Evolutionary conservation across 2,329 filamentous ascomycete genomes (phyloP).

Genomic region (Macroventuria anomochaeta): DNA sequence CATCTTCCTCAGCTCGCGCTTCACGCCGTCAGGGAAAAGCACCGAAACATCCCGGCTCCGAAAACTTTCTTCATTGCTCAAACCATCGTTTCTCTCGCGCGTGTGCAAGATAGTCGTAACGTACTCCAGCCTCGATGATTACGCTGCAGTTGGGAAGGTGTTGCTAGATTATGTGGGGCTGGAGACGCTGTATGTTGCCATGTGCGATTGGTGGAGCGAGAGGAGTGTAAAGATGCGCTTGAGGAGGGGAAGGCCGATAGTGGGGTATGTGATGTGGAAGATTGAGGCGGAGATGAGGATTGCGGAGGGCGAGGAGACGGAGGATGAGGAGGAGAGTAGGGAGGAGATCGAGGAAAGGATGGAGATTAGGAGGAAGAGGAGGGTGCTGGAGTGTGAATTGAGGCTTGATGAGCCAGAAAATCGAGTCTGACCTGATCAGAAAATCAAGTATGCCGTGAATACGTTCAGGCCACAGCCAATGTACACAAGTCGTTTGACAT

Average conservation of each 20-base stretch:
- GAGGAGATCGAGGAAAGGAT: not conserved
- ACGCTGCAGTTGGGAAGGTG: not conserved
- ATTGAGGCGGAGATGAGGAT: not conserved
- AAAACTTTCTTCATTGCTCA: not conserved
- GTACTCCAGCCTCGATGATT: not conserved
- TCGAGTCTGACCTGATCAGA: too few species aligned
- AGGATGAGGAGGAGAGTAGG: not conserved
- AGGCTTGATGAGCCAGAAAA: not conserved
- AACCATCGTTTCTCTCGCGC: not conserved
- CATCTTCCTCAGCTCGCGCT: conserved; percentile 22
- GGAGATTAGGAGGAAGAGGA: not conserved
- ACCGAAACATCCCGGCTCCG: conserved; percentile 19
- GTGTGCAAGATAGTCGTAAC: not conserved
- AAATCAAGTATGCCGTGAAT: too few species aligned
- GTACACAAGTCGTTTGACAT: too few species aligned
- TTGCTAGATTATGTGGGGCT: not conserved
- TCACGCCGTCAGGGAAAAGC: not conserved
- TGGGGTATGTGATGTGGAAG: not conserved
- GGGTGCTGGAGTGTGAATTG: conserved; percentile 1
- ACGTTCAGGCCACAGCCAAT: too few species aligned
- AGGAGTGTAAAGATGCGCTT: not conserved
- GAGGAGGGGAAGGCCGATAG: not conserved
- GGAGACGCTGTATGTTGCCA: conserved; percentile 20
- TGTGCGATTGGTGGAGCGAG: conserved; percentile 17
- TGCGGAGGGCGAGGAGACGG: not conserved